phyloP scores from a whole-genome alignment of 2,329 filamentous ascomycete genomes.

The Penicillium verrucosum region DNA sequence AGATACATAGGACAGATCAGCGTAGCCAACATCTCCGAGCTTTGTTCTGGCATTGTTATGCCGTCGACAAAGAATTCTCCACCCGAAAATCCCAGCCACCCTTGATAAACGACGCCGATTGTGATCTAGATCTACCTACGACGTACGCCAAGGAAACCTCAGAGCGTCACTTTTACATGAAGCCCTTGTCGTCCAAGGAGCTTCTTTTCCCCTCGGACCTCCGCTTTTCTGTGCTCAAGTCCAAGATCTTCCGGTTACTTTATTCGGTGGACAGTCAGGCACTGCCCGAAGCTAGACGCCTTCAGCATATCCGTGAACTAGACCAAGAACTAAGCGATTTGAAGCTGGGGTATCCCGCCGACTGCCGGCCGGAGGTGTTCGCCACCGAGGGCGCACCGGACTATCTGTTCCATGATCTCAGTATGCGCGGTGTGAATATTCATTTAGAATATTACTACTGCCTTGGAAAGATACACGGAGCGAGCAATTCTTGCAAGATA shows the following conservation, averaged over 20 bases:
- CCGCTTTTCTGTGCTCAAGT: conserved; percentile 24
- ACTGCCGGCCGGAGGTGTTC: conserved; percentile 20
- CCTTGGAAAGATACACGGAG: conserved; percentile 25
- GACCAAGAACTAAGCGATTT: conserved; percentile 23
- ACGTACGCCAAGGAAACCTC: conserved; percentile 19
- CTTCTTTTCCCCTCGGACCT: conserved; percentile 28
- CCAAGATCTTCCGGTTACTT: conserved; percentile 20
- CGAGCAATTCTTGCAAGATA: conserved; percentile 6
- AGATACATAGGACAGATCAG: conserved; percentile 1
- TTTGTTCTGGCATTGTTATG: conserved; percentile 27
- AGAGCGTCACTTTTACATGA: conserved; percentile 21
- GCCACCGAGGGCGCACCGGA: conserved; percentile 17
- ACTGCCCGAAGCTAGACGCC: conserved; percentile 17
- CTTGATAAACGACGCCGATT: conserved; percentile 22
- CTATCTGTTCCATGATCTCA: conserved; percentile 25
- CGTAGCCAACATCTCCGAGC: conserved; percentile 20
- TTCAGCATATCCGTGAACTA: conserved; percentile 25
- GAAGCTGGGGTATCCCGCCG: conserved; percentile 17
- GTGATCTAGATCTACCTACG: conserved; percentile 22
- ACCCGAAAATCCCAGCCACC: conserved; percentile 21
- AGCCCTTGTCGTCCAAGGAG: conserved; percentile 18
- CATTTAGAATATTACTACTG: conserved; percentile 28
- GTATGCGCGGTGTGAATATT: conserved; percentile 23
- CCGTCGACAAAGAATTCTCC: conserved; percentile 23
- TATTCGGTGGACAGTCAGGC: conserved; percentile 17